phyloP scores from a whole-genome alignment of 2,329 filamentous ascomycete species.

The Amylocarpus encephaloides region DNA sequence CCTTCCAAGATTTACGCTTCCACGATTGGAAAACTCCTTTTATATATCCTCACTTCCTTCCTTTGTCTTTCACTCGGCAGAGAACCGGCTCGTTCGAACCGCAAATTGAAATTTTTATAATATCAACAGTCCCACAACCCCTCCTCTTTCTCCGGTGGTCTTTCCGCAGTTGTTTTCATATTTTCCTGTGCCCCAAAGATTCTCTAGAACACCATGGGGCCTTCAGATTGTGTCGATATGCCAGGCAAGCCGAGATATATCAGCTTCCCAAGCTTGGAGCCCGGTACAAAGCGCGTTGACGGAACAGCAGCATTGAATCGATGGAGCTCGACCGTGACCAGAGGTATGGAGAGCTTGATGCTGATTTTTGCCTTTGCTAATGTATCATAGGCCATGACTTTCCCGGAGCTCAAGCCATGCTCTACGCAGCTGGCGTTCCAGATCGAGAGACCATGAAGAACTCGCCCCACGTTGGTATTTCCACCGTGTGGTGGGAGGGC shows the following conservation, averaged over 20 bases:
- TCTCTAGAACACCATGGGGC: constrained; percentile 19
- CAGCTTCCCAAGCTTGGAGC: constrained; percentile 27
- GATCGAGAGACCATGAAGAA: constrained; percentile 80
- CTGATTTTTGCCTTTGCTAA: not conserved
- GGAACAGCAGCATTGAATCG: constrained; percentile 69
- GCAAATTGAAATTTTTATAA: not conserved
- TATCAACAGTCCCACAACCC: not conserved
- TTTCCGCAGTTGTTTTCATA: not conserved
- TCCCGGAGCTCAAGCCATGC: constrained; percentile 90
- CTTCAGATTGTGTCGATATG: constrained; percentile 16
- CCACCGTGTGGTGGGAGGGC: constrained; percentile 63
- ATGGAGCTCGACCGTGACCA: constrained; percentile 77
- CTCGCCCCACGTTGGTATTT: constrained; percentile 68
- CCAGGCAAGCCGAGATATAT: constrained; percentile 29
- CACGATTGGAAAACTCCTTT: not conserved
- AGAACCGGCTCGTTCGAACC: not conserved
- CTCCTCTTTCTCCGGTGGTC: not conserved
- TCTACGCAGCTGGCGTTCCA: constrained; percentile 87
- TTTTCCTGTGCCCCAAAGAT: not conserved
- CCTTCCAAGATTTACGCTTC: not conserved
- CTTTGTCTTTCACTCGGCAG: not conserved
- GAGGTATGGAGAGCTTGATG: constrained; percentile 24
- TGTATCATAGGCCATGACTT: constrained; percentile 64
- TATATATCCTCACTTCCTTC: not conserved
- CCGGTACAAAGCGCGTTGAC: constrained; percentile 34